These are phyloP conservation scores for Meyerozyma athensensis DNA, from an alignment of 1,139 yeast genomes.

Conservation along the genomic window DNA sequence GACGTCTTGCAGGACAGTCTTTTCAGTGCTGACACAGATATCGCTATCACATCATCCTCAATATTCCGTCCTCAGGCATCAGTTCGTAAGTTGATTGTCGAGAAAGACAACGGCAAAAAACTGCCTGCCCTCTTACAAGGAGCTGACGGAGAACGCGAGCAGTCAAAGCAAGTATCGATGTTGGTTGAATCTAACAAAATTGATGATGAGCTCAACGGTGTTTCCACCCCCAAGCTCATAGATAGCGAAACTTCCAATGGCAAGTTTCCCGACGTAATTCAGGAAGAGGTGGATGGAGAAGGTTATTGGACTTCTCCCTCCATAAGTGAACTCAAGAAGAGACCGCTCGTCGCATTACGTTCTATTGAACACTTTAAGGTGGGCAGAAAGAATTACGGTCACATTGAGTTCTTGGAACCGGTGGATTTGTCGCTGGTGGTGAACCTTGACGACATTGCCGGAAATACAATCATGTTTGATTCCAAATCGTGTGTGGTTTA, in stretches of 20 bases:
- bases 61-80: constrained; percentile 64
- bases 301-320: constrained; percentile 91
- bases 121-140: constrained; percentile 8
- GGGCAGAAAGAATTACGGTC: constrained; percentile 79
- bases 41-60: constrained; percentile 65
- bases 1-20: constrained; percentile 13
- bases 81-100: constrained; percentile 54
- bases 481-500: constrained; percentile 64
- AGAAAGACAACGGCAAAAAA: constrained; percentile 18
- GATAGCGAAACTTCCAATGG: constrained; percentile 23
- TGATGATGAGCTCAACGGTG: constrained; percentile 6
- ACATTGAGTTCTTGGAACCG: constrained; percentile 69
- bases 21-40: constrained; percentile 43
- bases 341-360: constrained; percentile 61
- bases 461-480: constrained; percentile 58
- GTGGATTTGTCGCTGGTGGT: constrained; percentile 74
- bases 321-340: constrained; percentile 52
- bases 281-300: constrained; percentile 42
- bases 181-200: constrained; percentile 15
- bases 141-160: constrained; percentile 6
- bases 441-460: constrained; percentile 57
- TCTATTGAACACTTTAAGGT: constrained; percentile 62
- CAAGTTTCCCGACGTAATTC: constrained; percentile 17
- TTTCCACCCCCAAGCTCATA: constrained; percentile 4
- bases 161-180: constrained; percentile 36